Percentiles rank a stretch among this genome's conserved stretches.
Evolutionary conservation across 345 rosid genomes (phyloP).

Genomic region (Hibiscus syriacus): DNA sequence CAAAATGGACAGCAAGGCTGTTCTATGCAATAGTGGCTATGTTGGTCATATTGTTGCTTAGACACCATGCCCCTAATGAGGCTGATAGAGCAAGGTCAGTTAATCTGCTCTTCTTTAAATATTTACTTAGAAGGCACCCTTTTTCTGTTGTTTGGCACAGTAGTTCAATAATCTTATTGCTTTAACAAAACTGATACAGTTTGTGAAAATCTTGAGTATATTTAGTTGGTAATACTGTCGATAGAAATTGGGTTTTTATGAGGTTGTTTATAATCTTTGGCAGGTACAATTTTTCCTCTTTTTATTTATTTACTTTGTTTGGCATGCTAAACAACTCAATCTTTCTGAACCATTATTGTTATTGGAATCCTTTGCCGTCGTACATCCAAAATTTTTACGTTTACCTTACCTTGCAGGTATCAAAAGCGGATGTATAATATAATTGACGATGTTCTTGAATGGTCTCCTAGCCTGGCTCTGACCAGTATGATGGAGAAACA

Average conservation of each 20-base stretch:
- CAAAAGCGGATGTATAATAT: slow-evolving; percentile 92
- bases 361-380: not conserved
- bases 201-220: not conserved
- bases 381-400: not conserved
- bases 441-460: slow-evolving; percentile 91
- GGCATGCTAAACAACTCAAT: not conserved
- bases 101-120: not conserved
- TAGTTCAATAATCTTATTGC: not conserved
- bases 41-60: slow-evolving; percentile 68
- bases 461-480: slow-evolving; percentile 93
- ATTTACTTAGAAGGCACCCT: not conserved
- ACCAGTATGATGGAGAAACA: slow-evolving; percentile 98
- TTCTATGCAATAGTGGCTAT: no score
- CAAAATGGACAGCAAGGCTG: no score
- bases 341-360: not conserved
- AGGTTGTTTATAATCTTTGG: no score
- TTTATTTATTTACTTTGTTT: no score
- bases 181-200: not conserved
- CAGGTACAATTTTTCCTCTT: no score
- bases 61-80: slow-evolving; percentile 98
- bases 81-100: slow-evolving; percentile 96
- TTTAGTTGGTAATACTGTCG: not conserved
- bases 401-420: slow-evolving; percentile 49
- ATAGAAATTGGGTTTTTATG: not conserved
- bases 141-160: not conserved